Conservation (phyloP, 106 monocot genomes). For the Apostasia shenzhenica region DNA sequence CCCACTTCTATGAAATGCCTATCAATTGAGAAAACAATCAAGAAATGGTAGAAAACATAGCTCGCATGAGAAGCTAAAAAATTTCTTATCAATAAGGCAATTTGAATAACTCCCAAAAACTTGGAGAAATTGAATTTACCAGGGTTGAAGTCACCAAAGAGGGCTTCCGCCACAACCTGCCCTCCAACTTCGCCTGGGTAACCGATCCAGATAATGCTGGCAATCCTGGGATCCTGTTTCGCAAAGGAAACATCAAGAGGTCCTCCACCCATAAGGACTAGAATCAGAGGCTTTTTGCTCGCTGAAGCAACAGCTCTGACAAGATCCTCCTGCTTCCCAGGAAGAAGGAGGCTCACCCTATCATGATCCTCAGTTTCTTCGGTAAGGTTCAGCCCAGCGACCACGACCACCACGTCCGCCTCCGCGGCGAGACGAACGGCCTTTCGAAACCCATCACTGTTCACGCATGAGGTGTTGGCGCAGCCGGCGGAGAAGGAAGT, state of each 20-base stretch:
- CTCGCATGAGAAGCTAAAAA: no score
- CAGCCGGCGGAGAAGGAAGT: conserved; percentile 53
- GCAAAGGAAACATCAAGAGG: conserved; percentile 82
- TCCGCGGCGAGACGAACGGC: conserved; percentile 38
- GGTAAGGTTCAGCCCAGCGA: conserved; percentile 61
- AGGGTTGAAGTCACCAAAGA: conserved; percentile 81
- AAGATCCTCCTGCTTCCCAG: conserved; percentile 74
- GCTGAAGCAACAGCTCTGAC: conserved; percentile 28
- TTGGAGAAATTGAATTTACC: conserved; percentile 26
- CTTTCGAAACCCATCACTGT: conserved; percentile 35
- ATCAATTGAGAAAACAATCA: no score
- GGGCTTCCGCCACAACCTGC: conserved; percentile 54
- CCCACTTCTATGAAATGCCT: no score
- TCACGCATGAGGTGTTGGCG: conserved; percentile 35
- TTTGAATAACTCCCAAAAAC: background rate
- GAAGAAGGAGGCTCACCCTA: conserved; percentile 64
- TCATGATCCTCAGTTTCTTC: conserved; percentile 79
- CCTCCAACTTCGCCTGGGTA: conserved; percentile 90
- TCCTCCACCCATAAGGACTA: conserved; percentile 77
- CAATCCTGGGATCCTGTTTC: conserved; percentile 35
- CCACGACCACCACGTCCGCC: conserved; percentile 57
- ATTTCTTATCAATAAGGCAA: no score
- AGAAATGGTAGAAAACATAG: no score
- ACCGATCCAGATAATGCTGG: conserved; percentile 78
- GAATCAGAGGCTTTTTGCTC: conserved; percentile 50